These are phyloP conservation scores for Schwanniomyces pseudopolymorphus DNA, from an alignment of 805 yeast species.

Conservation along the genomic window DNA sequence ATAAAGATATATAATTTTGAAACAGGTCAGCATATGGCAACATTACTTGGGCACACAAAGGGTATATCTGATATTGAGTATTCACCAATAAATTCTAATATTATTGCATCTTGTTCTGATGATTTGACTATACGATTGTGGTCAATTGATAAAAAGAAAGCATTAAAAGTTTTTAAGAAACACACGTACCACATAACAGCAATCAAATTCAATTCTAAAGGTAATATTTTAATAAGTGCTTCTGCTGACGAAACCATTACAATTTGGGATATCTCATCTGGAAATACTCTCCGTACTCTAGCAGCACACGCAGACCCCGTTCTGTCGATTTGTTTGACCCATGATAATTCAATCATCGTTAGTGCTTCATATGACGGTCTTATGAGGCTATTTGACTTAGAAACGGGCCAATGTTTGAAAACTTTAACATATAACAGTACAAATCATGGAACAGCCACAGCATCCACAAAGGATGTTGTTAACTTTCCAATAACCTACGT, in stretches of 20 bases:
- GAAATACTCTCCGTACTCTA: conserved; percentile 69
- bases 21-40: conserved; percentile 28
- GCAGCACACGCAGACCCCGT: conserved; percentile 95
- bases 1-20: conserved; percentile 24
- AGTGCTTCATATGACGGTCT: conserved; percentile 92
- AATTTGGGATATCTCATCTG: conserved; percentile 81
- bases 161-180: conserved; percentile 56
- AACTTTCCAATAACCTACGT: conserved; percentile 75
- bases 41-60: conserved; percentile 56
- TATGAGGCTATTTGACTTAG: conserved; percentile 84
- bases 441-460: conserved; percentile 57
- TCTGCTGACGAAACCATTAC: conserved; percentile 89
- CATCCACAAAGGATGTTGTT: conserved; percentile 49
- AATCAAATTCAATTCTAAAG: conserved; percentile 68
- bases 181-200: conserved; percentile 85
- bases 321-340: conserved; percentile 67
- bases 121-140: conserved; percentile 79
- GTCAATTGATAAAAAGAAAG: conserved; percentile 53
- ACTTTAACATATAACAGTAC: conserved; percentile 78
- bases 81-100: conserved; percentile 65
- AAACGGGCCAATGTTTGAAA: conserved; percentile 87
- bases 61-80: conserved; percentile 78
- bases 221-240: conserved; percentile 77
- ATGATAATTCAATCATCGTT: conserved; percentile 77
- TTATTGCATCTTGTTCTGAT: conserved; percentile 83